These are phyloP conservation scores for Boeremia exigua DNA, from an alignment of 2,329 filamentous ascomycete genomes.

Conservation along the genomic window DNA sequence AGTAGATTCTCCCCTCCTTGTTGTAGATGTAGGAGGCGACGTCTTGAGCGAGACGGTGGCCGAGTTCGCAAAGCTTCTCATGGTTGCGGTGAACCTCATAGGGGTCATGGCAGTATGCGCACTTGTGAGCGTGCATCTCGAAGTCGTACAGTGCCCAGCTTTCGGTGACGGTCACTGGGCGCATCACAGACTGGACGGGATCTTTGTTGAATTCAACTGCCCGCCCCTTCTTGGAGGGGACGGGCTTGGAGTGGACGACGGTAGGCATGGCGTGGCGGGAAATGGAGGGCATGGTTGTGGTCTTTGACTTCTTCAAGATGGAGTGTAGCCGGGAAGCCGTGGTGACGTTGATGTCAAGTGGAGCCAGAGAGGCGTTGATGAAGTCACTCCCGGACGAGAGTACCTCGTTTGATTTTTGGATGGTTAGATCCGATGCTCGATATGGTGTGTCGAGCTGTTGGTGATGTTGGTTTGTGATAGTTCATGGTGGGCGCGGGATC, in stretches of 20 bases:
- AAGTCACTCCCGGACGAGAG: slow-evolving; percentile 34
- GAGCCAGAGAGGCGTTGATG: slow-evolving; percentile 33
- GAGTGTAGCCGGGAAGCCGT: slow-evolving; percentile 39
- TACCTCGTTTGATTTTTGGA: slow-evolving; percentile 14
- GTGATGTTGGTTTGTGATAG: slow-evolving; percentile 20
- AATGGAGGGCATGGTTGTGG: slow-evolving; percentile 42
- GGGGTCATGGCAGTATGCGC: slow-evolving; percentile 53
- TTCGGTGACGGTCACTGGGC: slow-evolving; percentile 51
- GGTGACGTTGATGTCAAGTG: slow-evolving; percentile 34
- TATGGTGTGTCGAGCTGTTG: not conserved
- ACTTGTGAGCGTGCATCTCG: slow-evolving; percentile 55
- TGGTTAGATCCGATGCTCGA: not conserved
- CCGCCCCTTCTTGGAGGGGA: slow-evolving; percentile 41
- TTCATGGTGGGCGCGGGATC: slow-evolving; percentile 33
- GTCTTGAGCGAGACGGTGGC: slow-evolving; percentile 53
- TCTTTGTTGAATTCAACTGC: slow-evolving; percentile 46
- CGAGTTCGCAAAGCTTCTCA: slow-evolving; percentile 52
- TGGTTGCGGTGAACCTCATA: slow-evolving; percentile 50
- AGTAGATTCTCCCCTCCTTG: slow-evolving; percentile 44
- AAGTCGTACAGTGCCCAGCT: slow-evolving; percentile 57
- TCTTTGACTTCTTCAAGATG: slow-evolving; percentile 42
- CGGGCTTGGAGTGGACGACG: slow-evolving; percentile 38
- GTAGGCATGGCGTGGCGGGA: slow-evolving; percentile 42
- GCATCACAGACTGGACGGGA: slow-evolving; percentile 48
- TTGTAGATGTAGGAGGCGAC: slow-evolving; percentile 55